Conservation (phyloP, 2,329 filamentous ascomycete species). For the Leptographium procerum region DNA sequence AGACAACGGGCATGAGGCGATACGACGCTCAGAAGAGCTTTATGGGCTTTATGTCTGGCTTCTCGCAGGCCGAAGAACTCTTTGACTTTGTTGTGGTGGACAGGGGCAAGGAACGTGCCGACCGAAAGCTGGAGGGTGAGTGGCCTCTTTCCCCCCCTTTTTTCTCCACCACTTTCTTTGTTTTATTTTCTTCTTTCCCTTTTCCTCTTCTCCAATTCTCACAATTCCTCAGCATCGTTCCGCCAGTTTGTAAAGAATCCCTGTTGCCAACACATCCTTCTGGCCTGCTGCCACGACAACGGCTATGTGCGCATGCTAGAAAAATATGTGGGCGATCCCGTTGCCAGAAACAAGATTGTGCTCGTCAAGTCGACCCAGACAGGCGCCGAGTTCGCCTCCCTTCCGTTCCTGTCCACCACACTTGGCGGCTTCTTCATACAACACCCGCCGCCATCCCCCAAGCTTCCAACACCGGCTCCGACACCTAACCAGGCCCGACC, state of each 20-base stretch:
- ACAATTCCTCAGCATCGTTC: not conserved
- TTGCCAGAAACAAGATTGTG: not conserved
- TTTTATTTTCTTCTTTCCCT: not conserved
- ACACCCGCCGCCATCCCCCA: not conserved
- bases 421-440: not conserved
- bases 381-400: not conserved
- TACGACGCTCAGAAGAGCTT: not conserved
- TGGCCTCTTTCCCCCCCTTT: not conserved
- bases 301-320: constrained; percentile 3
- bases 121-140: not conserved
- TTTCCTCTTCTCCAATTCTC: not conserved
- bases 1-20: not conserved
- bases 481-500: not conserved
- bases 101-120: not conserved
- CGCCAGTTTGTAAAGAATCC: not conserved
- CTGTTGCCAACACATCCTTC: not conserved
- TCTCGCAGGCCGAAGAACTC: constrained; percentile 1
- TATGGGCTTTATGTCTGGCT: not conserved
- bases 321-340: not conserved
- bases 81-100: constrained; percentile 2
- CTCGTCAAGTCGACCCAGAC: not conserved
- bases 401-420: not conserved
- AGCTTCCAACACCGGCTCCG: not conserved
- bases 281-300: constrained; percentile 3
- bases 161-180: not conserved